Conservation (phyloP, 495 filamentous ascomycete species). For the Tricharina praecox region DNA sequence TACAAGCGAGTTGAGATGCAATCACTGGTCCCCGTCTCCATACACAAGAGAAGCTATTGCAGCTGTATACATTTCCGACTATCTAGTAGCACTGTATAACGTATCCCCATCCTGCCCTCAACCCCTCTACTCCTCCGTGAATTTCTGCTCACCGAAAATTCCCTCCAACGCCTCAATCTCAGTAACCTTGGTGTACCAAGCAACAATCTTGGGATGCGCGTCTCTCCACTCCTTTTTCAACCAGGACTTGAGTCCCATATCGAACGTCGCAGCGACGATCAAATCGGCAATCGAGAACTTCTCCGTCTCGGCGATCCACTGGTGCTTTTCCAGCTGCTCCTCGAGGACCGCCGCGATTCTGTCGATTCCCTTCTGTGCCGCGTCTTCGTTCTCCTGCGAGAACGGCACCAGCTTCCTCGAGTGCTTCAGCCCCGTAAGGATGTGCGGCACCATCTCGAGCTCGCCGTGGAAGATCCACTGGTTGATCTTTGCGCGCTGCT, state of each 20-base stretch:
- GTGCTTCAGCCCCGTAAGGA: background rate
- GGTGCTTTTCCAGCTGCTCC: constrained; percentile 5
- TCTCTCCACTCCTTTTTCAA: background rate
- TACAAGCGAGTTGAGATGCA: no score
- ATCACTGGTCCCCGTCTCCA: no score
- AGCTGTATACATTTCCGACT: no score
- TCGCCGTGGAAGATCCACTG: constrained; percentile 6
- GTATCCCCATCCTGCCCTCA: no score
- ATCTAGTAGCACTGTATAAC: no score
- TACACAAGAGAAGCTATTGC: no score
- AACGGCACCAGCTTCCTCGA: background rate
- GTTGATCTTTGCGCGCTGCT: background rate
- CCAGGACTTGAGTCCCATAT: background rate
- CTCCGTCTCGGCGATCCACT: constrained; percentile 11
- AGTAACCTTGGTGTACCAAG: background rate
- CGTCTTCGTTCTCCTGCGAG: background rate
- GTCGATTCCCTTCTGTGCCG: background rate
- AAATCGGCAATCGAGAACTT: constrained; percentile 7
- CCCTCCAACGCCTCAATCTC: background rate
- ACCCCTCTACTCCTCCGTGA: no score
- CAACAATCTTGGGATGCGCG: background rate
- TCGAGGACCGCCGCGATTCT: background rate
- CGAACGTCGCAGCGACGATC: background rate
- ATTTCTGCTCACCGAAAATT: no score
- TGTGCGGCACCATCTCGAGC: background rate